Percentiles rank a stretch among this genome's conserved stretches.
phyloP scores from a whole-genome alignment of 257 asterid species.

The Forsythia suspensa region DNA sequence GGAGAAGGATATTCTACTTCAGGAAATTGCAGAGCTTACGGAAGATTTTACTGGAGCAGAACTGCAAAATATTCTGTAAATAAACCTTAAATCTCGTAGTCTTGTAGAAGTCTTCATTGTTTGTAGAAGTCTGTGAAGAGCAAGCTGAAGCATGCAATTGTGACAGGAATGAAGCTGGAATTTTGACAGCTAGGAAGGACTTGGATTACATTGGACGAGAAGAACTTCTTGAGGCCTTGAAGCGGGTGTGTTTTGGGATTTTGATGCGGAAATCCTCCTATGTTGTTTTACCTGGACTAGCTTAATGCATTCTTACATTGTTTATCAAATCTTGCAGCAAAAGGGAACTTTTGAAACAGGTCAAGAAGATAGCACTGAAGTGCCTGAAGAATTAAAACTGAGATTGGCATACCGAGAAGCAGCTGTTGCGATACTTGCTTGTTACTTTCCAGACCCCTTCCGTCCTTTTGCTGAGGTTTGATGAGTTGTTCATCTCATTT shows the following conservation, averaged over 20 bases:
- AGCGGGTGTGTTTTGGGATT: conserved; percentile 59
- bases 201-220: conserved; percentile 85
- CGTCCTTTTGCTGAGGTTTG: conserved; percentile 73
- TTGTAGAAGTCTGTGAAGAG: too few relatives aligned
- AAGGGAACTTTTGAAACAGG: conserved; percentile 98
- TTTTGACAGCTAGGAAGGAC: conserved; percentile 92
- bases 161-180: conserved; percentile 98
- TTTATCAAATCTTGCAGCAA: conserved; percentile 57
- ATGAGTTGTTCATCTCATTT: neutral
- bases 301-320: conserved; percentile 18
- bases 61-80: conserved; percentile 88
- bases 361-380: conserved; percentile 79
- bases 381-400: conserved; percentile 64
- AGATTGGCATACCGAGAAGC: conserved; percentile 98
- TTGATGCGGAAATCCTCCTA: conserved; percentile 21
- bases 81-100: conserved; percentile 20
- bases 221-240: conserved; percentile 96
- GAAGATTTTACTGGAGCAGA: conserved; percentile 99
- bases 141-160: conserved; percentile 32
- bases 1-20: conserved; percentile 81
- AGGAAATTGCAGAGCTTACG: conserved; percentile 78
- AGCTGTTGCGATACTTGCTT: conserved; percentile 93
- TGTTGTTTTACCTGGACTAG: conserved; percentile 11
- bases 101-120: conserved; percentile 18
- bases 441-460: conserved; percentile 75